These are phyloP conservation scores for Sphaerulina musiva DNA, from an alignment of 2,329 filamentous ascomycete genomes.

Conservation along the genomic window DNA sequence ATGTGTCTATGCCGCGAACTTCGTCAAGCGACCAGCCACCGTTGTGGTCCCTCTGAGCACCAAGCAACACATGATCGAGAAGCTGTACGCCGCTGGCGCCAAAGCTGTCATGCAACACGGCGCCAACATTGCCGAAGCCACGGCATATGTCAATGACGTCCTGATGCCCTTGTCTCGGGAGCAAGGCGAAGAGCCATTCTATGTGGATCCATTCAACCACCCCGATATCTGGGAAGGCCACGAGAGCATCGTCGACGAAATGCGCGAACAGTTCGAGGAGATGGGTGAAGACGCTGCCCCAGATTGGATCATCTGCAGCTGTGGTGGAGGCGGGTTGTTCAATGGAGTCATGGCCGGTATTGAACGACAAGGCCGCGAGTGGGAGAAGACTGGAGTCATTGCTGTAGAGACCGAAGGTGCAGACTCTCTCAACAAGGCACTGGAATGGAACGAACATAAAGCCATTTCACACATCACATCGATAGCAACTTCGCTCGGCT, in stretches of 20 bases:
- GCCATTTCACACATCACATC: conserved; percentile 66
- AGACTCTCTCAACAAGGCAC: conserved; percentile 58
- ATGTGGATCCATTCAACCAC: conserved; percentile 66
- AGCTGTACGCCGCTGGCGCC: conserved; percentile 60
- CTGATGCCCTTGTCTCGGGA: conserved; percentile 41
- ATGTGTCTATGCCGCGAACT: conserved; percentile 64
- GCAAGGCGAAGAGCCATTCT: conserved; percentile 50
- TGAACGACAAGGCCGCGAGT: conserved; percentile 40
- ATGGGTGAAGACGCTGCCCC: conserved; percentile 46
- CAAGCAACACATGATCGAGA: conserved; percentile 62
- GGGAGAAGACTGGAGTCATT: conserved; percentile 49
- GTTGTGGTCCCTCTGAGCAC: conserved; percentile 66
- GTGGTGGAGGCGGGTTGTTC: conserved; percentile 74
- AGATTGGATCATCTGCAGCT: conserved; percentile 69
- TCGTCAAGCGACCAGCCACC: conserved; percentile 61
- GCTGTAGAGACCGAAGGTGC: conserved; percentile 72
- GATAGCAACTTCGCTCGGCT: conserved; percentile 67
- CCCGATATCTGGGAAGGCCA: conserved; percentile 62
- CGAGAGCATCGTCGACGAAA: conserved; percentile 52
- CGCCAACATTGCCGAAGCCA: conserved; percentile 62
- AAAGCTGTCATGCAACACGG: conserved; percentile 64
- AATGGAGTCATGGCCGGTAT: conserved; percentile 71
- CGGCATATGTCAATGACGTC: conserved; percentile 56
- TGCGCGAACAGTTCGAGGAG: conserved; percentile 37
- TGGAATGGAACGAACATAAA: conserved; percentile 49